Evolutionary conservation across 495 filamentous ascomycete species (phyloP).

Genomic region (Neurospora sp.): DNA sequence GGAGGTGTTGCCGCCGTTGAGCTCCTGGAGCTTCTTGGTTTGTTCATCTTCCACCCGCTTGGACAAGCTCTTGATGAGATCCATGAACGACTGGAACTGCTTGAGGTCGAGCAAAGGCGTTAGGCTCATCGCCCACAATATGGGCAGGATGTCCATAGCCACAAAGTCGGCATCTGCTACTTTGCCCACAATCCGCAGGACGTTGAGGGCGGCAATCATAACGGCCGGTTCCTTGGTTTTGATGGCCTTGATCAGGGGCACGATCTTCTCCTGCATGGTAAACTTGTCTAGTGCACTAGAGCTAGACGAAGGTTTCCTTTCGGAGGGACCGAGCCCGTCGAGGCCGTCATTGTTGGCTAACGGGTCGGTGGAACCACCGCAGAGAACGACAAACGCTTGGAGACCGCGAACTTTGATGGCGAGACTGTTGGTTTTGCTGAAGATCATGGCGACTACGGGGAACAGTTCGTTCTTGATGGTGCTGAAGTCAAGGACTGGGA

Average conservation of each 20-base stretch:
- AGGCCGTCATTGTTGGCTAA: constrained; percentile 54
- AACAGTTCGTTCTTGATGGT: constrained; percentile 95
- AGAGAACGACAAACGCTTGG: constrained; percentile 81
- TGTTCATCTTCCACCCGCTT: constrained; percentile 78
- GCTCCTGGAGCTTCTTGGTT: constrained; percentile 72
- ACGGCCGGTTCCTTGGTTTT: constrained; percentile 97
- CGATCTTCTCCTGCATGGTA: constrained; percentile 92
- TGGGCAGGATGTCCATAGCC: constrained; percentile 79
- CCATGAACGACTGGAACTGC: constrained; percentile 85
- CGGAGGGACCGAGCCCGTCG: constrained; percentile 46
- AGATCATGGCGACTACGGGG: constrained; percentile 77
- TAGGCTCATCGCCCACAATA: constrained; percentile 85
- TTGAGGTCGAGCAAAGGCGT: constrained; percentile 77
- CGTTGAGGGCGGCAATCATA: constrained; percentile 85
- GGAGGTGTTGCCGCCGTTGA: constrained; percentile 40
- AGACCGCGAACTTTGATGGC: constrained; percentile 87
- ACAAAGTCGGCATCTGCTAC: constrained; percentile 87
- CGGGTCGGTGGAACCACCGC: constrained; percentile 56
- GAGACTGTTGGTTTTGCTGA: constrained; percentile 83
- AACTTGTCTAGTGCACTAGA: constrained; percentile 85
- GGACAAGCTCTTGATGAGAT: constrained; percentile 71
- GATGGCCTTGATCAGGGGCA: constrained; percentile 82
- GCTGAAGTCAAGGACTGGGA: constrained; percentile 83
- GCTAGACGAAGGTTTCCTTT: constrained; percentile 45
- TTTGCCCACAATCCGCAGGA: constrained; percentile 71